Evolutionary conservation across 257 asterid species (phyloP).

Genomic region (Ballota nigra): DNA sequence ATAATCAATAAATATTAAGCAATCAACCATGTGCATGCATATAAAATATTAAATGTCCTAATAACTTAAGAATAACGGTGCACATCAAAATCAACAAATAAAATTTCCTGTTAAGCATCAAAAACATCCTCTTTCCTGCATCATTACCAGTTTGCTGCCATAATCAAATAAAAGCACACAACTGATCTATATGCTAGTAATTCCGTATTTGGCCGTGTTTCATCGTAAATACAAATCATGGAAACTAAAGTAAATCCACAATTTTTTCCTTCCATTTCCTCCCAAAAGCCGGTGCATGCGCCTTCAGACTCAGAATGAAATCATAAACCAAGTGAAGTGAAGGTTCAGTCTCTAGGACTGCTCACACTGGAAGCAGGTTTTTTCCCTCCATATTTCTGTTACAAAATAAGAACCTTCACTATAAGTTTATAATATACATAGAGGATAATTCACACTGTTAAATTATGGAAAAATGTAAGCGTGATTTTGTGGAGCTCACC

Average conservation of each 20-base stretch:
- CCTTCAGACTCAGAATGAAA: slow-evolving; percentile 5
- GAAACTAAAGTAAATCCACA: slow-evolving; percentile 29
- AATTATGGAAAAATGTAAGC: neutral
- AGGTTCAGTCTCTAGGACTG: slow-evolving; percentile 64
- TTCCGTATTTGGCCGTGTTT: slow-evolving; percentile 15
- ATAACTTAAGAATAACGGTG: neutral
- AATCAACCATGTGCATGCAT: neutral
- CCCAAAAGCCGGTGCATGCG: slow-evolving; percentile 12
- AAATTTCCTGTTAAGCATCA: slow-evolving; percentile 5
- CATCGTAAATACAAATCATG: slow-evolving; percentile 47
- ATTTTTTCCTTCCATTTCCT: slow-evolving; percentile 16
- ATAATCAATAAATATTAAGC: neutral
- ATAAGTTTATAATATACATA: too few species aligned
- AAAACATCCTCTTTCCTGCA: slow-evolving; percentile 24
- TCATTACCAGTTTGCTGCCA: slow-evolving; percentile 37
- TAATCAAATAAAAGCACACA: slow-evolving; percentile 30
- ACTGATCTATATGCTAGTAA: slow-evolving; percentile 35
- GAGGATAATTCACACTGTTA: neutral
- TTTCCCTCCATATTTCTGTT: slow-evolving; percentile 75
- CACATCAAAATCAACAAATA: slow-evolving; percentile 10
- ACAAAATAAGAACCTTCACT: slow-evolving; percentile 11
- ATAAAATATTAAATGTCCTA: neutral
- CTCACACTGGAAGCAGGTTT: slow-evolving; percentile 53
- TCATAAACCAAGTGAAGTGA: slow-evolving; percentile 10
- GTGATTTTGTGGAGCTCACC: slow-evolving; percentile 36